Base-by-base conservation (phyloP, 306 rosid species). In the Prunus fruticosa region DNA sequence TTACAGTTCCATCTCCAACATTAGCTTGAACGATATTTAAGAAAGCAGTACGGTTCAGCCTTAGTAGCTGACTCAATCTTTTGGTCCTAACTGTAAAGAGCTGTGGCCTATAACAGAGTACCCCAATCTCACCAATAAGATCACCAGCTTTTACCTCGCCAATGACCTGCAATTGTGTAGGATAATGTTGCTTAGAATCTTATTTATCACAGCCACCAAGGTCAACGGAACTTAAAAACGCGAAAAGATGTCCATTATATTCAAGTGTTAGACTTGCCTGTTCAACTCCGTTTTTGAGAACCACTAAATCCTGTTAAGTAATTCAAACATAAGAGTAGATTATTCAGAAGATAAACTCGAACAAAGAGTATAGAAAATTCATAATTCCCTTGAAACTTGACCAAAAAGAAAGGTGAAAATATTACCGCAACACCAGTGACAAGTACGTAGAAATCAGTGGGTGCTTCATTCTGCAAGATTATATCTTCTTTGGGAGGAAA, bases 401-500 rank as follows among this genome's bases (percentile, higher is more conserved):
- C 34, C 11, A 23, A 60, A 75, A 46, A 7, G 72, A 53, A 58
- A 67, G 63, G 68, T 71, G 52, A 28, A 49, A 71, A 23, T 73
- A 66, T 78, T 90, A 95, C 99, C 97, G 87, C 97, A 7, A 93
- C 90, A 60, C 98, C 99, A 23, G 91, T 88, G 70, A 91, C 98
- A 20, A 92, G 88, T 67, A 96, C 71, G 77, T 96, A 96, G 80
- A 96, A 93, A 73, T 96, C 98, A 50, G 98, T 96, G 8, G 99
- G 98, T 20, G 97, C 96, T 85, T 96, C 99, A 22, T 92, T 92
- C 88, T 96, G 96, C 83, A 96, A 87, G 80, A 96, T 91, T 38
- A 96, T 91, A 77, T 96, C 99, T 81, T 96, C 99, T 78, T 86
- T 96, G 19, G 98, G 99, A 22, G 99, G 99, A 85, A 96, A 96